These are phyloP conservation scores for Xylaria sp. DNA, from an alignment of 2,329 filamentous ascomycete genomes.

Conservation along the genomic window DNA sequence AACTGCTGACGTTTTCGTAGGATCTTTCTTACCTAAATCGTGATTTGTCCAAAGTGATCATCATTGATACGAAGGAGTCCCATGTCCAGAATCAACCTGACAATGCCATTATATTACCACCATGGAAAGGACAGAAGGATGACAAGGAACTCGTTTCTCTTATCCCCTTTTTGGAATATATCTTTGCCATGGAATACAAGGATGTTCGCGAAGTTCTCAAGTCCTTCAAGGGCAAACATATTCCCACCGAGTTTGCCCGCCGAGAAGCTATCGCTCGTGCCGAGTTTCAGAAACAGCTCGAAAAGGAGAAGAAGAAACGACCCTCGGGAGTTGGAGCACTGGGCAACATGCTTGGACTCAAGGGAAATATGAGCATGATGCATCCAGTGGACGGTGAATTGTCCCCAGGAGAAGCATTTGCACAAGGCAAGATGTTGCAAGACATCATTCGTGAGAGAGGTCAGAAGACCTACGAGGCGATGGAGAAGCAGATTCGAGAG, in stretches of 20 bases:
- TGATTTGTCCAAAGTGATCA: constrained; percentile 91
- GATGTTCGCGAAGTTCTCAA: constrained; percentile 87
- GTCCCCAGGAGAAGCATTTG: constrained; percentile 75
- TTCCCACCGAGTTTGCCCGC: constrained; percentile 86
- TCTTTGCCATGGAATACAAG: constrained; percentile 88
- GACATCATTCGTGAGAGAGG: constrained; percentile 93
- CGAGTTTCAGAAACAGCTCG: constrained; percentile 81
- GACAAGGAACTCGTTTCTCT: constrained; percentile 87
- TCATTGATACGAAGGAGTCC: constrained; percentile 83
- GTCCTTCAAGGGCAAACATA: constrained; percentile 87
- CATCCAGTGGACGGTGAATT: constrained; percentile 69
- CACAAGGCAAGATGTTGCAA: constrained; percentile 95
- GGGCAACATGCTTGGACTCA: constrained; percentile 77
- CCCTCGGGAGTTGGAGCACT: constrained; percentile 71
- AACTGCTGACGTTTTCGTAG: constrained; percentile 50
- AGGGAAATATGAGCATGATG: constrained; percentile 68
- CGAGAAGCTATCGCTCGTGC: constrained; percentile 85
- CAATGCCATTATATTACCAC: constrained; percentile 89
- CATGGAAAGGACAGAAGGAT: constrained; percentile 83
- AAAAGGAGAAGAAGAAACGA: constrained; percentile 66
- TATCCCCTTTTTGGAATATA: constrained; percentile 97
- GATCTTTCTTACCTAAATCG: constrained; percentile 98
- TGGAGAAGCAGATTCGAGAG: constrained; percentile 89
- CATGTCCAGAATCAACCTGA: constrained; percentile 93
- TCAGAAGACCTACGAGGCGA: constrained; percentile 83